Evolutionary conservation across 805 yeast species (phyloP).

Genomic region (Kazachstania taianensis): DNA sequence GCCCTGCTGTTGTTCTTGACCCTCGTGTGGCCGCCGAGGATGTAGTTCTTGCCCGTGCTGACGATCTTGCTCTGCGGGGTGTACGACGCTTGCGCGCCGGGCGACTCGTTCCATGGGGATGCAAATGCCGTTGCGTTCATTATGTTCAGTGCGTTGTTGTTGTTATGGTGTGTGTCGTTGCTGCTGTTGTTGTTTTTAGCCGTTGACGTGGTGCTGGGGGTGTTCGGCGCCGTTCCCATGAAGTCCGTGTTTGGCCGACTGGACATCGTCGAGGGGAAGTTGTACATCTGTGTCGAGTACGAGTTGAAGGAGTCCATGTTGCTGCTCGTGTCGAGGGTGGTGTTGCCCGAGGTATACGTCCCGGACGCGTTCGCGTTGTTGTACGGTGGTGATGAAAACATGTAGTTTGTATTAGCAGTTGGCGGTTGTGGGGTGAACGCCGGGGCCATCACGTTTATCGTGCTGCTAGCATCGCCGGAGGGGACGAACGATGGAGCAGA

Average conservation of each 20-base stretch:
- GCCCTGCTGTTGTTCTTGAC: conserved; percentile 26
- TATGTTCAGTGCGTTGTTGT: conserved; percentile 3
- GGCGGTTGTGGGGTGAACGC: neutral
- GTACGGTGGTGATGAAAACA: neutral
- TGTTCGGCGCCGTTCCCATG: conserved; percentile 8
- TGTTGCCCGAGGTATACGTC: neutral
- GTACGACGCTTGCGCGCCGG: neutral
- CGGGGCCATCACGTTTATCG: neutral
- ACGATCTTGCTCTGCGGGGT: conserved; percentile 15
- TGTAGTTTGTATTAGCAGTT: neutral
- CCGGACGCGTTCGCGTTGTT: neutral
- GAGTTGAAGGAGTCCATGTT: neutral
- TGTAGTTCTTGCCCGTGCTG: conserved; percentile 27
- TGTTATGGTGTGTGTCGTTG: neutral
- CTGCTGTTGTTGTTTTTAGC: neutral
- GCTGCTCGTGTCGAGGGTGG: neutral
- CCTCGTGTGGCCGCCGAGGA: conserved; percentile 26
- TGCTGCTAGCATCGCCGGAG: conserved; percentile 3
- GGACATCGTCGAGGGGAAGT: neutral
- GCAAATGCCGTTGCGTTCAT: neutral
- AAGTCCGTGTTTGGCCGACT: neutral
- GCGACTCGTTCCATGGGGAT: conserved; percentile 15
- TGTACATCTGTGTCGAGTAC: neutral
- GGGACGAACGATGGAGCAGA: conserved; percentile 19
- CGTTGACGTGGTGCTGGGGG: conserved; percentile 5